Evolutionary conservation across 441 rosid genomes (phyloP), one percentile per base, ranked within the genome.

Genomic region (Viola pubescens): DNA sequence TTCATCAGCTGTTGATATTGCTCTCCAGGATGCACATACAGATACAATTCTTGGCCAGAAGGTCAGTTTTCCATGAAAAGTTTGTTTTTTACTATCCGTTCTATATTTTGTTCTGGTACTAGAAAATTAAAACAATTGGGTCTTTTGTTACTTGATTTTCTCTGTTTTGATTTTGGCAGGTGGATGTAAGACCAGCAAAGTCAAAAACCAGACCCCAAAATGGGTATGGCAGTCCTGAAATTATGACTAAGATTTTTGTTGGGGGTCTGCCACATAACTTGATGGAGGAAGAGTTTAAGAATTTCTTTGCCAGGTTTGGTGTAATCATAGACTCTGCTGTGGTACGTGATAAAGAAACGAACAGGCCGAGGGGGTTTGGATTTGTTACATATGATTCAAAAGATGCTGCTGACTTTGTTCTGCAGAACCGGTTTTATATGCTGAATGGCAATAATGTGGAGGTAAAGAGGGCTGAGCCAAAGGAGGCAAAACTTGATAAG

Each of bases 361-460:
- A 72, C 43, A 0, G 13, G 52, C 58, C 64, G 4, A 62, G 75
- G 34, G 81, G 81, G 5, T 74, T 76, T 40, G 81, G 81, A 0
- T 77, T 74, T 9, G 26, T 80, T 4, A 72, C 76, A 0, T 80
- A 65, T 1, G 26, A 77, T 19, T 65, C 66, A 2, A 60, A 77
- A 50, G 78, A 65, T 11, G 61, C 65, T 7, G 75, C 16, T 0
- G 46, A 48, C 1, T 12, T 9, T 1, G 75, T 67, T 9, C 16
- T 72, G 62, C 19, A 19, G 26, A 19, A 19, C 26, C 26, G 26
- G 26, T 19, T 19, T 19, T 19, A 19, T 19, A 19, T 19, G 26
- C 26, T 19, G 26, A 19, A 19, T 19, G 26, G 26, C 26, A 19
- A 19, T 19, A 19, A 19, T 19, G 26, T 19, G 26, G 26, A 19